phyloP scores from a whole-genome alignment of 345 rosid species.

The Citrus cavaleriei region DNA sequence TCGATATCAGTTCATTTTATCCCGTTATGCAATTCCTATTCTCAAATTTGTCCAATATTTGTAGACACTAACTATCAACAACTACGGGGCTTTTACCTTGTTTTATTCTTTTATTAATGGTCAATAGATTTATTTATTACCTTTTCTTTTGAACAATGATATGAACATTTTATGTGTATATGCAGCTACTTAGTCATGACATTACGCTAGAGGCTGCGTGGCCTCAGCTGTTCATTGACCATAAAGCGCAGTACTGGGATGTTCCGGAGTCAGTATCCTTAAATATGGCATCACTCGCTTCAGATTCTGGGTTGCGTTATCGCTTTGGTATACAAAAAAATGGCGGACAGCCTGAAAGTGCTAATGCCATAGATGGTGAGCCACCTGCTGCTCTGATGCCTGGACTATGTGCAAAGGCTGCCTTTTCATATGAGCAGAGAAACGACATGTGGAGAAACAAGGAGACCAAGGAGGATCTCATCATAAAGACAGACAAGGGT shows the following conservation, averaged over 20 bases:
- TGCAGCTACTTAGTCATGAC: conserved; percentile 73
- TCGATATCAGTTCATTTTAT: not conserved
- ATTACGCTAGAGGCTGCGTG: conserved; percentile 78
- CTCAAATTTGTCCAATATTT: no score
- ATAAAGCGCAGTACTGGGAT: conserved; percentile 77
- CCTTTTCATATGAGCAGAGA: conserved; percentile 66
- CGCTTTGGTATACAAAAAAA: conserved; percentile 67
- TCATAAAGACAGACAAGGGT: conserved; percentile 43
- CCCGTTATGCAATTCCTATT: not conserved
- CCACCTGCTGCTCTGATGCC: conserved; percentile 64
- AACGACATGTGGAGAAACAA: conserved; percentile 66
- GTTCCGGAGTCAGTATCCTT: conserved; percentile 79
- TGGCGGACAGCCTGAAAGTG: conserved; percentile 53
- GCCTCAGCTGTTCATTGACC: conserved; percentile 77
- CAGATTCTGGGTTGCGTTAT: conserved; percentile 61
- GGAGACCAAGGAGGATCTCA: conserved; percentile 31
- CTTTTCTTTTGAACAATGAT: no score
- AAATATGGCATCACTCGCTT: conserved; percentile 53
- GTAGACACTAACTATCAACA: no score
- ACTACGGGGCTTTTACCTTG: not conserved
- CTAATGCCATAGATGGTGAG: conserved; percentile 32
- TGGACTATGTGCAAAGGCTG: conserved; percentile 78
- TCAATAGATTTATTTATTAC: no score
- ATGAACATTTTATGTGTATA: not conserved
- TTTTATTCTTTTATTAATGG: not conserved